Conservation (phyloP, 331 rosid genomes). For the Acacia pycnantha region DNA sequence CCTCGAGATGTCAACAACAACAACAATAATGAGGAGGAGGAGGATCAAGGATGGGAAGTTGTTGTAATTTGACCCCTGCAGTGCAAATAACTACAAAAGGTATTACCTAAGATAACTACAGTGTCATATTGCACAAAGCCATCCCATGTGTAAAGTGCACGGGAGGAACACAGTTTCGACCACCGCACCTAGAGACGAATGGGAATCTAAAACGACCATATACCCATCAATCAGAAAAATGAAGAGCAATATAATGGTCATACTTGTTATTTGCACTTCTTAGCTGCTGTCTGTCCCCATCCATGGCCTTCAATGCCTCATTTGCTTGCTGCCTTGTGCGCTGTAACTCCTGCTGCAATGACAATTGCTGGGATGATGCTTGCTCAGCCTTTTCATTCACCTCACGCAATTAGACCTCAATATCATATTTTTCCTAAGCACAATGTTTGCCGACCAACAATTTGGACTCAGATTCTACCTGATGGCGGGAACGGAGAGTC, state of each 20-base stretch:
- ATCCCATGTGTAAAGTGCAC: neutral
- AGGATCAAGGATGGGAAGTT: slow-evolving; percentile 9
- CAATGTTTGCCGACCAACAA: slow-evolving; percentile 34
- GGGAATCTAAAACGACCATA: slow-evolving; percentile 26
- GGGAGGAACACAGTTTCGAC: slow-evolving; percentile 26
- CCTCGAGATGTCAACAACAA: neutral
- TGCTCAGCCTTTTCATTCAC: slow-evolving; percentile 77
- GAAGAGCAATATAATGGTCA: slow-evolving; percentile 28
- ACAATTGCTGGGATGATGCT: slow-evolving; percentile 69
- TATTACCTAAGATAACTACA: neutral
- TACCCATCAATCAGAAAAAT: slow-evolving; percentile 21
- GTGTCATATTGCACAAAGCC: slow-evolving; percentile 7
- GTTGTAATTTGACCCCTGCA: slow-evolving; percentile 12
- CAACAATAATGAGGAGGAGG: neutral
- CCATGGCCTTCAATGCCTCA: slow-evolving; percentile 94
- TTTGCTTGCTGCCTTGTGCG: slow-evolving; percentile 96
- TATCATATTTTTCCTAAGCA: slow-evolving; percentile 89
- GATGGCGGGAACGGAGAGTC: no score
- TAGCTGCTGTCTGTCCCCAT: slow-evolving; percentile 90
- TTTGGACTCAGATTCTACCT: slow-evolving; percentile 31
- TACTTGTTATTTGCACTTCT: slow-evolving; percentile 97
- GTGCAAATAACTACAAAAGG: slow-evolving; percentile 6
- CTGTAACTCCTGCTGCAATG: slow-evolving; percentile 90
- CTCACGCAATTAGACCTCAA: slow-evolving; percentile 67
- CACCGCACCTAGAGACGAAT: slow-evolving; percentile 13